Evolutionary conservation across 1,284 basidiomycete species (phyloP), one percentile per base, ranked within the genome.

Genomic region (Salmacisia buchloeana): DNA sequence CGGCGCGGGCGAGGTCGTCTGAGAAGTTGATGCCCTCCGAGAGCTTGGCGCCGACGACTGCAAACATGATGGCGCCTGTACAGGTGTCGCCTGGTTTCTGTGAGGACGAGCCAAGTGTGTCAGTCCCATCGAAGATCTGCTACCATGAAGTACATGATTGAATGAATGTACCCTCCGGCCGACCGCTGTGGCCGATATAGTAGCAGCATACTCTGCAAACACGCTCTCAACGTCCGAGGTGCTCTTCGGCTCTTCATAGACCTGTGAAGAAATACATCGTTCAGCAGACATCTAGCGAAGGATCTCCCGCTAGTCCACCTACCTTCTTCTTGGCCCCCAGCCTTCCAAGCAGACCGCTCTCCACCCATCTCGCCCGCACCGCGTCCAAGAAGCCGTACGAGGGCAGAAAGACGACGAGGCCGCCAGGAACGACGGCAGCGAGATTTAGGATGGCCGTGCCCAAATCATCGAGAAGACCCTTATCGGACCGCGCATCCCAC

Each of bases 21-120:
- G 90, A 86, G 80, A 98, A 98, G 81, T 98, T 98, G 72, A 98
- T 86, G 1, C 94, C 94, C 81, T 98, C 94, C 0, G 92, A 96
- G 13, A 98, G 84, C 80, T 97, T 98, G 23, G 93, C 94, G 9
- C 94, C 94, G 25, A 98, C 89, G 2, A 98, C 94, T 1, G 94
- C 94, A 65, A 98, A 79, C 59, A 80, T 67, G 41, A 83, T 67
- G 1, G 77, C 78, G 0, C 81, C 81, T 54, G 64, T 54, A 63
- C 64, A 94, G 82, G 90, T 94, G 64, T 0, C n/a, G 15, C 54
- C 18, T 36, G 13, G 31, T 7, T 38, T 38, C 35, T 38, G 35
- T 15, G 35, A 7, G 35, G 35, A 15, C 7, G 9, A 38, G 15
- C 35, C 35, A 7, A 9, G 35, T 7, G 35, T 38, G 35, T 15